Evolutionary conservation across 2,329 filamentous ascomycete genomes (phyloP), one percentile per base, ranked within the genome.

Genomic region (Apiospora malaysiana): DNA sequence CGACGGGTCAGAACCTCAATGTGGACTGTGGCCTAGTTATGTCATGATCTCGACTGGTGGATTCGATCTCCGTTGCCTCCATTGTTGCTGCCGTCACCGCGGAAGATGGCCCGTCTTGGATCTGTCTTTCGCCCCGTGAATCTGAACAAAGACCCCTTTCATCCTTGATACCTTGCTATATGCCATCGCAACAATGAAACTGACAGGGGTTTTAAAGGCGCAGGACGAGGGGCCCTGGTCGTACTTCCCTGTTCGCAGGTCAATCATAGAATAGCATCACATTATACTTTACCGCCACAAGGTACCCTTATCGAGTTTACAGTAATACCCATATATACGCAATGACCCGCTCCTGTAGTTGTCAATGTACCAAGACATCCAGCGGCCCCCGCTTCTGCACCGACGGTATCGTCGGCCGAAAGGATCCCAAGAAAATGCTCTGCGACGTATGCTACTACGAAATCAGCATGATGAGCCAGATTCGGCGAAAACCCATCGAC

Each of bases 1-100:
- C 49, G 6, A 71, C 68, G 10, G 70, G 70, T 1, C 70, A 71
- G 59, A 69, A 71, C 8, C 16, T 71, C 3, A 71, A 70, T 21
- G 70, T 70, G 2, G 70, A 71, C 21, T 46, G 70, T 6, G 68
- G 70, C 1, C 40, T 70, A 7, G 70, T 70, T 37, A 70, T 71
- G 70, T 56, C 59, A 2, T 71, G 12, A 68, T 7, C 5, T 4
- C 27, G 49, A 16, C 0, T 27, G 23, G 49, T 27, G 4, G 0
- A 4, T 16, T 14, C 27, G 25, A 56, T 12, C 14, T 56, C 8
- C 25, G 7, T 3, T 23, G 7, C 25, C 10, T 21, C 16, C 49
- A 56, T 32, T 56, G 23, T 51, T 32, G 47, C 23, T 51, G 49
- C 1, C 7, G 7, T 21, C 23, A 16, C 14, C 10, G 16, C 18